Base-by-base conservation (phyloP, 2,329 filamentous ascomycete species). In the Cladosporium colombiae region DNA sequence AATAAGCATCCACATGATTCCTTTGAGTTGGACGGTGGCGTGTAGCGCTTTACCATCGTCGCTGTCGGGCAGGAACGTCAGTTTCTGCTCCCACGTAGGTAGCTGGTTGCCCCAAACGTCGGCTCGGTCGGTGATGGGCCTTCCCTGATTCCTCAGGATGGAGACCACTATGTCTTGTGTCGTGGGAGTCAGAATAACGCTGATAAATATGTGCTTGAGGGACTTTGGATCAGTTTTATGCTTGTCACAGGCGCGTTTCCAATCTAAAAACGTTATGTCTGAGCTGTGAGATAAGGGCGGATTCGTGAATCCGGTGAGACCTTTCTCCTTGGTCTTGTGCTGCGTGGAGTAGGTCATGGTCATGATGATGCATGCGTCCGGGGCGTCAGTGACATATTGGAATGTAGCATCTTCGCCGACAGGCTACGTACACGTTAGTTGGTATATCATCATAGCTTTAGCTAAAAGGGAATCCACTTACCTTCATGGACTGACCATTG, bases 1-100 rank as follows among this genome's bases (percentile, higher is more conserved):
- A 21, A 59, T 5, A 14, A 59, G 56, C 56, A 59, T 59, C 56
- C 35, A 59, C 56, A 40, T 59, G 21, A 59, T 25, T 25, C 8
- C 35, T 16, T 59, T 29, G 23, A 59, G 7, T 29, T 57, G 31
- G 21, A 29, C 56, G n/a, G 55, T 37, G 16, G 14, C 56, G 10
- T 29, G 16, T 2, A 52, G 7, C 23, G 49, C 49, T 27, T 52
- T 52, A 2, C 49, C 49, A 5, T 52, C 49, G 6, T 52, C 23
- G 23, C 49, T 52, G 25, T 29, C 14, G 27, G 49, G 25, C 49
- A 7, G 21, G 2, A 52, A 25, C 7, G 23, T 27, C 14, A 52
- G 7, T 27, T 21, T 52, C 21, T 52, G 49, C 13, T 29, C 49
- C 49, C 49, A 52, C 49, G 2, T 4, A 18, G 18, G 40, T 18